Evolutionary conservation across 805 yeast genomes (phyloP).

Genomic region (Brettanomyces sp.): DNA sequence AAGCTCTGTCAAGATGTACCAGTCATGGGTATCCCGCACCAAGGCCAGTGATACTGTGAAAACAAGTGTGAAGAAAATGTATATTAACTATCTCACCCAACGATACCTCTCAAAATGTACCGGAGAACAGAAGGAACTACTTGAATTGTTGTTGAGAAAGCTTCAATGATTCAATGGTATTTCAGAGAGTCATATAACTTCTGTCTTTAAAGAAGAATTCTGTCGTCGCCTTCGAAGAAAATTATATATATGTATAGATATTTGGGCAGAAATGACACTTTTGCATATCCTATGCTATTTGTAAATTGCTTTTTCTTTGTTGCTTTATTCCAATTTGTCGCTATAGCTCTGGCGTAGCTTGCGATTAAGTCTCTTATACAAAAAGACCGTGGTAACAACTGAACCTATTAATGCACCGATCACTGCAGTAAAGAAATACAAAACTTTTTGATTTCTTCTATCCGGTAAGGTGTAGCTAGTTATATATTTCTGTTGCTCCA

Average conservation of each 20-base stretch:
- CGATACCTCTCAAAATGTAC: constrained; percentile 12
- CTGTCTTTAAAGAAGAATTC: no score
- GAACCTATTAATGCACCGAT: constrained; percentile 15
- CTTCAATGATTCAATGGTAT: constrained; percentile 6
- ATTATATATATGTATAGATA: no score
- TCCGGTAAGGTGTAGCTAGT: not conserved
- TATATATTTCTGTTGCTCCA: not conserved
- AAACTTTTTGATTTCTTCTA: not conserved
- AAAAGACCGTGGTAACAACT: constrained; percentile 13
- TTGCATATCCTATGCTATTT: no score
- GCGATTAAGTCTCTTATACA: constrained; percentile 17
- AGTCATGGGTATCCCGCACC: constrained; percentile 41
- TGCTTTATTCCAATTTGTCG: constrained; percentile 11
- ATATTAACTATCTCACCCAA: constrained; percentile 24
- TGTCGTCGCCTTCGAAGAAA: no score
- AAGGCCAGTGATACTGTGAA: constrained; percentile 20
- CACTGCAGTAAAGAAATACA: constrained; percentile 2
- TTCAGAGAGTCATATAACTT: not conserved
- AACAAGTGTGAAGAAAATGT: constrained; percentile 23
- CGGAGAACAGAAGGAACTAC: constrained; percentile 14
- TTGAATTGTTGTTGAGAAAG: constrained; percentile 18
- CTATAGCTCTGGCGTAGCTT: constrained; percentile 14
- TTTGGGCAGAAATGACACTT: no score
- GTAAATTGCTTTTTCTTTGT: no score
- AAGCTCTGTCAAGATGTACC: constrained; percentile 59